Conservation (phyloP, 1,284 basidiomycete species). For the Malassezia obtusa region DNA sequence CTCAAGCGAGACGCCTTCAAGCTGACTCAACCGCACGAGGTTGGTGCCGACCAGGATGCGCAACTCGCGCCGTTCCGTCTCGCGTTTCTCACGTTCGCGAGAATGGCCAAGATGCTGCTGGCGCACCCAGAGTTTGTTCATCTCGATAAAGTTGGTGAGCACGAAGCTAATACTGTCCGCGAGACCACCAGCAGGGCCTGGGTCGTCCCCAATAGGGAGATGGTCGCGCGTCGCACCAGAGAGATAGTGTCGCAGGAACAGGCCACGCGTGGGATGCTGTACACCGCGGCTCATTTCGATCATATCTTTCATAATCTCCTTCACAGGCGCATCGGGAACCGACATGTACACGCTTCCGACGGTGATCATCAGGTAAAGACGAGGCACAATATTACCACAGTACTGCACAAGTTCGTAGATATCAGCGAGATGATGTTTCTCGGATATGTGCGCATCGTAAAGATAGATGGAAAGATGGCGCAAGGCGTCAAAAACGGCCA, state of each 20-base stretch:
- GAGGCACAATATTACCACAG: conserved; percentile 46
- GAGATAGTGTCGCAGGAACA: conserved; percentile 47
- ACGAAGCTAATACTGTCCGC: conserved; percentile 46
- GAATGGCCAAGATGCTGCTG: conserved; percentile 47
- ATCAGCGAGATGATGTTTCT: conserved; percentile 46
- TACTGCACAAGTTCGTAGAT: conserved; percentile 48
- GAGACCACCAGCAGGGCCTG: conserved; percentile 39
- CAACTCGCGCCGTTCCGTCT: conserved; percentile 43
- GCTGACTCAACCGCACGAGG: conserved; percentile 46
- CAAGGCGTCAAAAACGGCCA: conserved; percentile 45
- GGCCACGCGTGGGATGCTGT: conserved; percentile 46
- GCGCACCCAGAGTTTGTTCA: conserved; percentile 49
- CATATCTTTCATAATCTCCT: conserved; percentile 48
- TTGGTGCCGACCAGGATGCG: conserved; percentile 48
- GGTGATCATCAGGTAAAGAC: conserved; percentile 48
- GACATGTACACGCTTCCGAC: conserved; percentile 48
- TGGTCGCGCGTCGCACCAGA: conserved; percentile 46
- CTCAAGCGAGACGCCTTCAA: conserved; percentile 44
- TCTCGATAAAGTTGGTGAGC: conserved; percentile 47
- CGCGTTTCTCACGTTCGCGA: conserved; percentile 45
- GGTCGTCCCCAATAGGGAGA: conserved; percentile 37
- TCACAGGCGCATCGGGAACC: conserved; percentile 46
- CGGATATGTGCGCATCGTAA: conserved; percentile 42
- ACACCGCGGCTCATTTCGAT: conserved; percentile 48
- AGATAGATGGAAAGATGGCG: conserved; percentile 46